Base-by-base conservation (phyloP, 352 stramenopile genomes). In the Phytophthora kernoviae region DNA sequence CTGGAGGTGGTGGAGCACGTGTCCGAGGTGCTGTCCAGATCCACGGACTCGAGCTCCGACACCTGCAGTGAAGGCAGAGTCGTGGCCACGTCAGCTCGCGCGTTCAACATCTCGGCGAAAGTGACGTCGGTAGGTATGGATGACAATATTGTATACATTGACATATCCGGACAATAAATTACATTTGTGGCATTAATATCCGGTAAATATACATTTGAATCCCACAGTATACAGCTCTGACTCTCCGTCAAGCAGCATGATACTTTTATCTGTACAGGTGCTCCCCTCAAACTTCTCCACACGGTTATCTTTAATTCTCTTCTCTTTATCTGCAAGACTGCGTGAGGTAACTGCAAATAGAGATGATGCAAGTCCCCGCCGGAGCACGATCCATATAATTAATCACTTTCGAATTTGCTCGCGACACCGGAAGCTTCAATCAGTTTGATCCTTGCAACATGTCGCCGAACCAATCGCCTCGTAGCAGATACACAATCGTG, bases 1-100 rank as follows among this genome's bases (percentile, higher is more conserved):
- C 47, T 70, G 52, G 75, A 74, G 27, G 59, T 50, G 8, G 59
- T 75, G 30, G 65, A 71, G 52, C 63, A 65, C 20, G 55, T 66
- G 4, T 72, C 62, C 9, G 59, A 48, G 14, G 48, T 36, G 32
- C 53, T 71, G 47, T 74, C 58, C 37, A 78, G 39, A 10, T 74
- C 72, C 17, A 76, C 54, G 5, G 42, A 33, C 36, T 70, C 59
- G 9, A 75, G 51, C 20, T 75, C 70, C 9, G 68, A 51, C 41
- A 59, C 55, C 33, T 79, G 65, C 43, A 77, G 46, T 18, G 44
- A 41, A 42, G 50, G 62, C 44, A 52, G 36, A 12, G 51, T n/a
- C 6, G 17, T 45, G 37, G 36, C 27, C 18, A 22, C 43, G 39
- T 33, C 44, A 32, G 17, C 42, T 63, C 48, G 17, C 20, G 22